Evolutionary conservation across 2,329 filamentous ascomycete genomes (phyloP).

Genomic region (Aspergillus glaucus): DNA sequence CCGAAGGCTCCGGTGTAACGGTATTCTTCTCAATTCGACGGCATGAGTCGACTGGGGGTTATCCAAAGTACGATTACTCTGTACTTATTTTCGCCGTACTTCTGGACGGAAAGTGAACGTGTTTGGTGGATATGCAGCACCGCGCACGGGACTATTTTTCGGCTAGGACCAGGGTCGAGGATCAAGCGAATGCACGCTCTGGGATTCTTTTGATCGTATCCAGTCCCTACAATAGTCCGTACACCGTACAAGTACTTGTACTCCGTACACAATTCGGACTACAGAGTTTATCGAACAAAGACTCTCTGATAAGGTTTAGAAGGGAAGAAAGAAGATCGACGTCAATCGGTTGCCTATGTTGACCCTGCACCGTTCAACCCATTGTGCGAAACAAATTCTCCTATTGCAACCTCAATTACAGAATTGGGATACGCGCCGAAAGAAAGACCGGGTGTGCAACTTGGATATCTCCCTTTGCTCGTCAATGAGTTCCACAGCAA

Average conservation of each 20-base stretch:
- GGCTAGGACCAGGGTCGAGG: neutral
- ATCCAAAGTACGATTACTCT: neutral
- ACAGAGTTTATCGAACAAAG: neutral
- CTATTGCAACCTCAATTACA: neutral
- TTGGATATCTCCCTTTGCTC: constrained; percentile 5
- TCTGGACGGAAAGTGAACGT: neutral
- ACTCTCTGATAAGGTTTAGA: neutral
- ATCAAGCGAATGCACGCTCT: neutral
- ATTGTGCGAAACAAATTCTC: neutral
- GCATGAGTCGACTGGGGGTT: constrained; percentile 8
- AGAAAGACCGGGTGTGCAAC: constrained; percentile 2
- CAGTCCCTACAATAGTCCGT: neutral
- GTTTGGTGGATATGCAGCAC: neutral
- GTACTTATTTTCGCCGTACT: neutral
- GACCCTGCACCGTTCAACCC: neutral
- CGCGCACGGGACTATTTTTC: neutral
- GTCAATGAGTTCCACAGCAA: constrained; percentile 26
- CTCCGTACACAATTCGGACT: neutral
- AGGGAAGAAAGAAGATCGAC: neutral
- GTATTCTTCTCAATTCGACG: constrained; percentile 19
- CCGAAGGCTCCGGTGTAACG: constrained; percentile 23
- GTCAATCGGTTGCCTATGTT: neutral
- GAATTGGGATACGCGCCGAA: neutral
- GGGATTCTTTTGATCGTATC: too few relatives aligned
- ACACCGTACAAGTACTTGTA: neutral